Evolutionary conservation across 805 yeast species (phyloP), one percentile per base, ranked within the genome.

Genomic region (Wickerhamomyces ciferrii): DNA sequence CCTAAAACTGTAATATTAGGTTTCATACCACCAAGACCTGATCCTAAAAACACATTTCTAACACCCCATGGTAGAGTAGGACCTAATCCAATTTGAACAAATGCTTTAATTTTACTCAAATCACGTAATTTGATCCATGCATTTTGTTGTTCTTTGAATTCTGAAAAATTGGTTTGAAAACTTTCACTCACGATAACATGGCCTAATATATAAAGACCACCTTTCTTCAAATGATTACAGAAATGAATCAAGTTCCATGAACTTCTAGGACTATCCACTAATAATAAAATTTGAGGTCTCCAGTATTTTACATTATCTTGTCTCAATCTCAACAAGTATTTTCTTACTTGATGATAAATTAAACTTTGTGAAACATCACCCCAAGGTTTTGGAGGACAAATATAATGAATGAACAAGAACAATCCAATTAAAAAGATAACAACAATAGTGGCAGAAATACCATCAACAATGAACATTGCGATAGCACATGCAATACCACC

Each of bases 1-100:
- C 98, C 98, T 29, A 94, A 50, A 0, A 94, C 95, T 0, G 97
- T 88, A 44, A 94, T 91, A 60, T 94, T 94, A 2, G 99, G 99
- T 57, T 80, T 84, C 99, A 94, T 94, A 13, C 97, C 97, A 8
- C 99, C 99, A n/a, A 94, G 70, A 0, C 99, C 99, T 3, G 96
- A 86, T 0, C 97, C 97, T 49, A 92, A 64, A 48, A 79, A 90
- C 10, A 94, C 90, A 61, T 92, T 92, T 50, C 99, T 72, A 0
- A 89, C 95, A 23, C 99, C 98, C 97, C 98, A 92, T 0, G 90
- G 84, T 38, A 94, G 72, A 2, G 85, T 76, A 0, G 96, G 91
- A 0, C 96, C 96, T 11, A 90, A 75, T 1, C 92, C 87, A 42
- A 94, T 80, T 60, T 94, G 99, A 7, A 94, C 94, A 72, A 94